Evolutionary conservation across 1,139 yeast genomes (phyloP).

Genomic region (Suhomyces maxii): DNA sequence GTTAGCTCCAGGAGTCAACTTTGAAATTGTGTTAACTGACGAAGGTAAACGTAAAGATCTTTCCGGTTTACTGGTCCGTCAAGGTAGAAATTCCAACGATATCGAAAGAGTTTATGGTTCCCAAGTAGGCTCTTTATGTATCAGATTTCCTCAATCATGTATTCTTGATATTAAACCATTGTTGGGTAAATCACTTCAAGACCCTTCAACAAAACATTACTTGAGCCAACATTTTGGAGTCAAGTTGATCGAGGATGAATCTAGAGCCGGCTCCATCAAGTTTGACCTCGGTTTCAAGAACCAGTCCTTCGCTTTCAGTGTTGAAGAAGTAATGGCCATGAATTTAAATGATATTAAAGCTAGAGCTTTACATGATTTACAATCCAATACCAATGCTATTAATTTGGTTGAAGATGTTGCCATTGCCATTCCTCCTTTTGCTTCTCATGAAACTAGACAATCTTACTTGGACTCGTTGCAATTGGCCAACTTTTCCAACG

Average conservation of each 20-base stretch:
- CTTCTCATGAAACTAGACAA: constrained; percentile 61
- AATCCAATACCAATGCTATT: constrained; percentile 26
- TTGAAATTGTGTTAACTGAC: constrained; percentile 83
- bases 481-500: constrained; percentile 62
- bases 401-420: constrained; percentile 61
- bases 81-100: constrained; percentile 35
- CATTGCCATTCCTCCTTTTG: constrained; percentile 76
- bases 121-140: constrained; percentile 65
- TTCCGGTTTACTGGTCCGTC: constrained; percentile 70
- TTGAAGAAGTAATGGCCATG: constrained; percentile 88
- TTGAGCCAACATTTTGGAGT: constrained; percentile 61
- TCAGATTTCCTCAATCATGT: constrained; percentile 75
- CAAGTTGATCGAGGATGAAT: constrained; percentile 39
- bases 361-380: constrained; percentile 56
- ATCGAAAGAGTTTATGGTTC: constrained; percentile 80
- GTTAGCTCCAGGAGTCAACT: constrained; percentile 87
- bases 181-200: constrained; percentile 63
- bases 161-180: constrained; percentile 67
- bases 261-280: constrained; percentile 53
- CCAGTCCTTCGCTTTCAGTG: constrained; percentile 43
- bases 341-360: constrained; percentile 60
- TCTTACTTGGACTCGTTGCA: constrained; percentile 74
- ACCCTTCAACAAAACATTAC: constrained; percentile 46
- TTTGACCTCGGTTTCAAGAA: constrained; percentile 51
- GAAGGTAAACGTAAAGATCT: constrained; percentile 91